Percentiles rank a stretch among this genome's conserved stretches.
phyloP scores from a whole-genome alignment of 2,329 filamentous ascomycete species.

The Xylariaceae sp. region DNA sequence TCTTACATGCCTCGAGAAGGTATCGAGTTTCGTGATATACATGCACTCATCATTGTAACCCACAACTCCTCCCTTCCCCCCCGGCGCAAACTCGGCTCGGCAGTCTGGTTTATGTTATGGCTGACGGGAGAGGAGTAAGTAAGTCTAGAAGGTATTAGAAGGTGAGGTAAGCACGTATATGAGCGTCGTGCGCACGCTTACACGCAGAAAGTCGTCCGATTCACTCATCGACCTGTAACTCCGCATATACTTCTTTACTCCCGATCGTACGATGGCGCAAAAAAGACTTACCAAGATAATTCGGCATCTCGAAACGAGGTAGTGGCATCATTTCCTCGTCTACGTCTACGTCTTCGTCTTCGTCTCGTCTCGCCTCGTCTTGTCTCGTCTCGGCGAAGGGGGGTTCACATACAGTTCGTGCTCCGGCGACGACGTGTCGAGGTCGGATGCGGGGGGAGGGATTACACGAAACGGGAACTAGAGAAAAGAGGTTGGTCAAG shows the following conservation, averaged over 20 bases:
- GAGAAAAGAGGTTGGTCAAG: conserved; percentile 1
- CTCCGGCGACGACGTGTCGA: conserved; percentile 5
- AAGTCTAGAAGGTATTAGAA: too few species aligned
- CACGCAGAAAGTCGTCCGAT: conserved; percentile 15
- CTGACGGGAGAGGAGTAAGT: too few species aligned
- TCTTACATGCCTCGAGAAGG: too few species aligned
- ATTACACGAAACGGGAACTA: conserved; percentile 11
- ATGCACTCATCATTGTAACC: too few species aligned
- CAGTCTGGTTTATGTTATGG: too few species aligned
- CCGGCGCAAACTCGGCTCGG: too few species aligned
- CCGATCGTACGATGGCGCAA: conserved; percentile 25
- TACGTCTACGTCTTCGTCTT: too few species aligned
- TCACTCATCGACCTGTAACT: conserved; percentile 8
- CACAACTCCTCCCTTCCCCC: too few species aligned
- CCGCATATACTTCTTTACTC: neutral
- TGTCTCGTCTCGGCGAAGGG: neutral
- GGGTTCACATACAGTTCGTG: conserved; percentile 6
- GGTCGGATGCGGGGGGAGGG: conserved; percentile 1
- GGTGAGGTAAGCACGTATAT: too few species aligned
- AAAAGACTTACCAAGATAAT: neutral
- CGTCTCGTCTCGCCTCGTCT: too few species aligned
- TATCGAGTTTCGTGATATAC: too few species aligned
- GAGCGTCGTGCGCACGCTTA: conserved; percentile 1
- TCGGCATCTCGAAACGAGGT: conserved; percentile 6
- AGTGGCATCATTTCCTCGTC: neutral